Base-by-base conservation (phyloP, 768 basidiomycete species). In the Hysterangium stoloniferum region DNA sequence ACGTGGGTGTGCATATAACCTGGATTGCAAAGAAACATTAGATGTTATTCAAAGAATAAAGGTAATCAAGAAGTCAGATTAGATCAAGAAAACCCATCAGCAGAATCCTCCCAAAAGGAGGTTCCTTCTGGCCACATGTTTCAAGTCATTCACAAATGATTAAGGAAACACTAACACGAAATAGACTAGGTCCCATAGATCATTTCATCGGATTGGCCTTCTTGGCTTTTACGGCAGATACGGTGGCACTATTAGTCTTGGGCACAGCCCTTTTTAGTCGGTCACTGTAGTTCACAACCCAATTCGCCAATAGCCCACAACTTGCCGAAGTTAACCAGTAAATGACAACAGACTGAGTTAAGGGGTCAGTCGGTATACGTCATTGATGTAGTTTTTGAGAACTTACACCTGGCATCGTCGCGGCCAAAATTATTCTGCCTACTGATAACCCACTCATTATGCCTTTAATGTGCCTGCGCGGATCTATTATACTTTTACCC, bases 51-150 rank as follows among this genome's bases (percentile, higher is more conserved):
- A n/a, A 32, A 31, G 4, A 25, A 19, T 32, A n/a, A 28, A 13
- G 38, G n/a, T 8, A 6, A 20, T 27, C 7, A 6, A 25, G 20
- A 25, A 11, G 76, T 90, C 87, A 89, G 82, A 89, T 90, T 90
- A 90, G 87, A 90, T 90, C 87, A 90, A 90, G 87, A 74, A 73
- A 64, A 55, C 65, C 38, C 34, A 66, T 79, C 86, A 80, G 34
- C 12, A 80, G 74, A 71, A 66, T 63, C 74, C 82, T 54, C 40
- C 40, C 54, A 57, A 61, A 9, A 52, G 28, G 59, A 67, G 80
- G 84, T 71, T 82, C 77, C 79, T 79, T 86, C 79, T 57, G 65
- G 72, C 77, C 85, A 84, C 82, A 74, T 74, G 67, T 75, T 85
- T 51, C 82, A 78, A 74, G 28, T 90, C 87, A 87, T 79, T 54